phyloP scores from a whole-genome alignment of 2,329 filamentous ascomycete genomes.

The Pseudogymnoascus sp. region DNA sequence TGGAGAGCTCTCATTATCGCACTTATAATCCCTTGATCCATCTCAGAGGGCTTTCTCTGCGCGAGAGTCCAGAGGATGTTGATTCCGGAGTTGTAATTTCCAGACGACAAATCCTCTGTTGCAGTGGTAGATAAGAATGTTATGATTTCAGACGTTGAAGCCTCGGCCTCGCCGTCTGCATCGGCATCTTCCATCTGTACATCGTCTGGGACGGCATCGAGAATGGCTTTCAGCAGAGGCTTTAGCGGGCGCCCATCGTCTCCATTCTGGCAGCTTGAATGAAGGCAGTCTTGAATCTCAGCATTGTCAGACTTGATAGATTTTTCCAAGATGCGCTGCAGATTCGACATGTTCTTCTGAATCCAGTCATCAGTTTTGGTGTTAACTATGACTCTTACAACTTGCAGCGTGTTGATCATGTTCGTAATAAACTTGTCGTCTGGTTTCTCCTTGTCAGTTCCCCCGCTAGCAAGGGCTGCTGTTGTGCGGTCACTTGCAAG shows the following conservation, averaged over 20 bases:
- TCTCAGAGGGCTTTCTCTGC: constrained; percentile 73
- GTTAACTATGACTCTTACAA: constrained; percentile 82
- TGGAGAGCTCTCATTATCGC: constrained; percentile 91
- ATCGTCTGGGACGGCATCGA: constrained; percentile 82
- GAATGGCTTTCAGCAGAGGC: constrained; percentile 71
- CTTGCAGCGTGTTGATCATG: constrained; percentile 90
- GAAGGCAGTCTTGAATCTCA: constrained; percentile 88
- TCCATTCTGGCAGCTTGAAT: constrained; percentile 59
- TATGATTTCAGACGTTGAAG: constrained; percentile 79
- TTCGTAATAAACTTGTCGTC: constrained; percentile 79
- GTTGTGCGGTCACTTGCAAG: constrained; percentile 73
- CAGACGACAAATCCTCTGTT: constrained; percentile 75
- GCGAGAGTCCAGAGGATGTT: constrained; percentile 92
- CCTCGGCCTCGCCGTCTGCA: constrained; percentile 76
- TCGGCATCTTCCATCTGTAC: constrained; percentile 68
- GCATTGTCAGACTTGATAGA: constrained; percentile 79
- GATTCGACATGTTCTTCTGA: constrained; percentile 62
- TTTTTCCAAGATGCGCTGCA: constrained; percentile 89
- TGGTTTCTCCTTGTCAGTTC: constrained; percentile 60
- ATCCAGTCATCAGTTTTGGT: constrained; percentile 90
- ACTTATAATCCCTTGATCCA: constrained; percentile 75
- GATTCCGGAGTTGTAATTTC: constrained; percentile 79
- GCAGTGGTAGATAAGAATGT: constrained; percentile 78
- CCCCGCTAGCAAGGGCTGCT: constrained; percentile 44
- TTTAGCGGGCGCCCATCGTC: constrained; percentile 66